These are phyloP conservation scores for Penicillium samsonianum DNA, from an alignment of 495 filamentous ascomycete species.

Conservation along the genomic window DNA sequence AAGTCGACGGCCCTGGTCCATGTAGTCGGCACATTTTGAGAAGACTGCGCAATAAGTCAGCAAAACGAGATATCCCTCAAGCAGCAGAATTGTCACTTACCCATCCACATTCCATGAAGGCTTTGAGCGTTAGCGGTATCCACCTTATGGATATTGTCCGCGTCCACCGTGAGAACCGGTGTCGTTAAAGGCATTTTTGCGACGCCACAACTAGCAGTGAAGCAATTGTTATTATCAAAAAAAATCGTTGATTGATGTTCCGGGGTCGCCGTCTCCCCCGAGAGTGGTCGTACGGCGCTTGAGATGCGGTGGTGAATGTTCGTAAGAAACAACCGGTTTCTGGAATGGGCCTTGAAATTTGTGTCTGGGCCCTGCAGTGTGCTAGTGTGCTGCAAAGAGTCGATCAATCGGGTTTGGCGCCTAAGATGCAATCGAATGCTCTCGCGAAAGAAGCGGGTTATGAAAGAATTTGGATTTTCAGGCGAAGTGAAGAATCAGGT, in stretches of 20 bases:
- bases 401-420: slow-evolving; percentile 21
- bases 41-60: slow-evolving; percentile 62
- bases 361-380: slow-evolving; percentile 20
- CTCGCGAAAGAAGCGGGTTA: slow-evolving; percentile 5
- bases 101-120: slow-evolving; percentile 97
- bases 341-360: slow-evolving; percentile 17
- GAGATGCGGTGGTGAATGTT: slow-evolving; percentile 26
- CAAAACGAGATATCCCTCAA: neutral
- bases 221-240: neutral
- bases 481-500: slow-evolving; percentile 11
- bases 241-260: slow-evolving; percentile 30
- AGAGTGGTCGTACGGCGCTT: slow-evolving; percentile 55
- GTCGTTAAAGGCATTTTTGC: slow-evolving; percentile 64
- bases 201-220: slow-evolving; percentile 26
- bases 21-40: slow-evolving; percentile 89
- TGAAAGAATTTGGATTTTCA: slow-evolving; percentile 3
- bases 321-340: slow-evolving; percentile 24
- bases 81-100: slow-evolving; percentile 54
- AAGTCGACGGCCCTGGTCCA: slow-evolving; percentile 87
- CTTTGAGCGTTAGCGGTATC: slow-evolving; percentile 91
- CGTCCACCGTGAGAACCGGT: slow-evolving; percentile 79
- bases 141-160: slow-evolving; percentile 86
- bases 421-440: slow-evolving; percentile 19
- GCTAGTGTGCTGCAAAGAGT: slow-evolving; percentile 23
- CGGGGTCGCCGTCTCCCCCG: slow-evolving; percentile 56